These are phyloP conservation scores for Fomitopsis pulvina DNA, from an alignment of 768 basidiomycete genomes.

Conservation along the genomic window DNA sequence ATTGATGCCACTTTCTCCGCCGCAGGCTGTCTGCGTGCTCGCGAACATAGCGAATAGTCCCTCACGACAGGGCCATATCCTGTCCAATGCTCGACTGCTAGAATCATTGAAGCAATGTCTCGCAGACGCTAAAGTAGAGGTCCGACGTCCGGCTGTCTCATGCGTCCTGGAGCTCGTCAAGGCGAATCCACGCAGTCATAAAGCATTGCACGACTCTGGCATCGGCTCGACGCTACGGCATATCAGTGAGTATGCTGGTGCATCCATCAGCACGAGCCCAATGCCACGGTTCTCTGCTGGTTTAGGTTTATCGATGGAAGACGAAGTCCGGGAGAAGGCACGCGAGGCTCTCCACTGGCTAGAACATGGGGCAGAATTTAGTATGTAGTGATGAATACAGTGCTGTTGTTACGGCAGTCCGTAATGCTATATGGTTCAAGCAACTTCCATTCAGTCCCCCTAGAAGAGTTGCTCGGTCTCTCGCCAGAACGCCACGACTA, in stretches of 20 bases:
- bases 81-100: constrained; percentile 46
- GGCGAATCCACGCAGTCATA: constrained; percentile 29
- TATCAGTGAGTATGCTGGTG: constrained; percentile 34
- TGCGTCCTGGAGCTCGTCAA: constrained; percentile 54
- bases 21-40: constrained; percentile 50
- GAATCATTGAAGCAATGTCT: constrained; percentile 48
- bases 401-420: neutral
- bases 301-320: constrained; percentile 41
- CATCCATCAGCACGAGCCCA: constrained; percentile 23
- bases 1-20: neutral
- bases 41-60: constrained; percentile 66
- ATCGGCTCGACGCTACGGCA: constrained; percentile 37
- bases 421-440: constrained; percentile 8
- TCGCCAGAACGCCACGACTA: constrained; percentile 41
- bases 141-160: constrained; percentile 52
- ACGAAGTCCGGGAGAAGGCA: constrained; percentile 53
- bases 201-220: constrained; percentile 36
- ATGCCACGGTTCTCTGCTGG: constrained; percentile 20
- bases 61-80: constrained; percentile 41
- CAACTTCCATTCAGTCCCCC: too few relatives aligned
- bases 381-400: neutral
- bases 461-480: constrained; percentile 31
- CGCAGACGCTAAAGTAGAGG: constrained; percentile 49
- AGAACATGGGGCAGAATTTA: neutral
- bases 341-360: constrained; percentile 44